phyloP scores from a whole-genome alignment of 768 basidiomycete genomes.

The Pleurotus pulmonarius region DNA sequence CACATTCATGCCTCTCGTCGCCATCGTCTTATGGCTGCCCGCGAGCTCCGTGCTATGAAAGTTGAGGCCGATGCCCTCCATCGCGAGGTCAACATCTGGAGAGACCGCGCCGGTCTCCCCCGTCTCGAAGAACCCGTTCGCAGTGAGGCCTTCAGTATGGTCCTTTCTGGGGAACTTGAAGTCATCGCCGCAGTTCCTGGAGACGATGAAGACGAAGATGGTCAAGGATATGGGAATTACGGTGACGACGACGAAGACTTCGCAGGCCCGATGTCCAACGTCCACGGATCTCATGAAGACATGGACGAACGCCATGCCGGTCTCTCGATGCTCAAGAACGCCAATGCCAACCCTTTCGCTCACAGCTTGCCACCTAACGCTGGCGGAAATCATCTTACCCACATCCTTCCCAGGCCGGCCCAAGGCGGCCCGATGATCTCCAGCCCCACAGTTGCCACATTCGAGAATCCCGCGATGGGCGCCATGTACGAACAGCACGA shows the following conservation, averaged over 20 bases:
- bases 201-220: constrained; percentile 54
- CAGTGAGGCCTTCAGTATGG: constrained; percentile 68
- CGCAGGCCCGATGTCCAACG: constrained; percentile 9
- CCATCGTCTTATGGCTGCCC: constrained; percentile 75
- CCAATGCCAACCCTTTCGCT: constrained; percentile 29
- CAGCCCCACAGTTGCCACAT: constrained; percentile 37
- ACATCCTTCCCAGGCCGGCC: constrained; percentile 19
- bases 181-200: constrained; percentile 46
- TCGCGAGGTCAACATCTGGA: constrained; percentile 92
- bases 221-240: constrained; percentile 28
- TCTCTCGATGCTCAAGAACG: constrained; percentile 26
- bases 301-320: constrained; percentile 26
- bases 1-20: constrained; percentile 81
- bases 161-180: constrained; percentile 69
- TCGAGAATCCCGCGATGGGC: constrained; percentile 49
- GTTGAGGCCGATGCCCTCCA: constrained; percentile 83
- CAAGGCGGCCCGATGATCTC: constrained; percentile 41
- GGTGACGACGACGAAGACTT: constrained; percentile 41
- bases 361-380: constrained; percentile 24
- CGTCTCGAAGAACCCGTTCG: constrained; percentile 71
- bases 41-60: constrained; percentile 77
- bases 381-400: constrained; percentile 19
- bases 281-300: constrained; percentile 19
- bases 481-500: constrained; percentile 13
- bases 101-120: constrained; percentile 68